These are phyloP conservation scores for Colletotrichum acutatum DNA, from an alignment of 2,329 filamentous ascomycete genomes.

Conservation along the genomic window DNA sequence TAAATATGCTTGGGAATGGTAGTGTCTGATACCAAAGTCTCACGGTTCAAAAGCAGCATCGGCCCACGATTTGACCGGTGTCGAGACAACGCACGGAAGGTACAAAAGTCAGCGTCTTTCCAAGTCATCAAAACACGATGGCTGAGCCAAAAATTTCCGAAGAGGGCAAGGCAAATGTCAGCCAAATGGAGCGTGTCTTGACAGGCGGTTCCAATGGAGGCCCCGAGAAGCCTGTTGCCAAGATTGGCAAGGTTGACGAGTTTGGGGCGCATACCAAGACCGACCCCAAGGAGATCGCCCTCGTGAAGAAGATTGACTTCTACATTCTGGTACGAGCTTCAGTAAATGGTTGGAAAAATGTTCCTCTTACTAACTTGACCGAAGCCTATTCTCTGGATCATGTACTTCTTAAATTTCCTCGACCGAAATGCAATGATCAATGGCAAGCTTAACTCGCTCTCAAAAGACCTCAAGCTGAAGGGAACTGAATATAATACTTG, in stretches of 20 bases:
- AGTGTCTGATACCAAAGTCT: background rate
- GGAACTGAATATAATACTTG: slow-evolving; percentile 44
- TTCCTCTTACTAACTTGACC: slow-evolving; percentile 41
- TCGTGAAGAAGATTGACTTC: slow-evolving; percentile 48
- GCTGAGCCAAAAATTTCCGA: slow-evolving; percentile 12
- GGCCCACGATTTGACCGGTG: background rate
- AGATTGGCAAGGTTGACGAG: slow-evolving; percentile 42
- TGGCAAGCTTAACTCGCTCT: slow-evolving; percentile 42
- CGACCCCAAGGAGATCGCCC: slow-evolving; percentile 49
- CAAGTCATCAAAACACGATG: background rate
- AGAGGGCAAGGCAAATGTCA: slow-evolving; percentile 16
- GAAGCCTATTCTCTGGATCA: slow-evolving; percentile 37
- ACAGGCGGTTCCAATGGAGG: slow-evolving; percentile 10
- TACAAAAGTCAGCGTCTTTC: background rate
- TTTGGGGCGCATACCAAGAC: slow-evolving; percentile 52
- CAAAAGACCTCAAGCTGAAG: slow-evolving; percentile 42
- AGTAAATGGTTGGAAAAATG: too few relatives aligned
- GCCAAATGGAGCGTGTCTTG: slow-evolving; percentile 23
- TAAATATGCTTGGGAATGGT: background rate
- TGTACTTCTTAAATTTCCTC: slow-evolving; percentile 41
- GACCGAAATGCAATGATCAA: slow-evolving; percentile 45
- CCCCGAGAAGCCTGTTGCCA: slow-evolving; percentile 23
- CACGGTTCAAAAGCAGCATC: background rate
- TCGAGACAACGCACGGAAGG: background rate
- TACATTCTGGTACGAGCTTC: slow-evolving; percentile 43